These are phyloP conservation scores for Collybia mongolica DNA, from an alignment of 768 basidiomycete species.

Conservation along the genomic window DNA sequence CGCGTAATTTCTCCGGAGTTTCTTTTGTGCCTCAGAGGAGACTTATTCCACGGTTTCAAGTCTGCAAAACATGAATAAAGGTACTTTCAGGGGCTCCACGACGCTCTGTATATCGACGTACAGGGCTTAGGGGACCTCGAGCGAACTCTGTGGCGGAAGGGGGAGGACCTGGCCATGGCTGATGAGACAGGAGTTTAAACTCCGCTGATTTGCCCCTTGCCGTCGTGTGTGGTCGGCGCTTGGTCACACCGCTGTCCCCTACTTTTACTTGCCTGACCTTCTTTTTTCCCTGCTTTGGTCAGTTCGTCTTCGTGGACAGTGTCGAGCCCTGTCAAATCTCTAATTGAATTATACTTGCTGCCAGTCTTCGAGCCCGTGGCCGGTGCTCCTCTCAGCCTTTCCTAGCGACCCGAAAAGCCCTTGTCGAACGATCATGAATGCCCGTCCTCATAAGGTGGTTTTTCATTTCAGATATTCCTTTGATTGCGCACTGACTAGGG, in stretches of 20 bases:
- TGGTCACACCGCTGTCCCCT: constrained; percentile 13
- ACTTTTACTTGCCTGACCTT: constrained; percentile 19
- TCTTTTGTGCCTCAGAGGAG: background rate
- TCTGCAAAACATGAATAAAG: background rate
- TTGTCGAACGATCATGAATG: constrained; percentile 52
- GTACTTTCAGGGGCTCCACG: background rate
- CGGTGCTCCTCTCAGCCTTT: constrained; percentile 15
- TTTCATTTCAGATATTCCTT: constrained; percentile 7
- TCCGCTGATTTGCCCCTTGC: constrained; percentile 33
- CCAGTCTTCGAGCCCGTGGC: constrained; percentile 14
- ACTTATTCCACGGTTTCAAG: background rate
- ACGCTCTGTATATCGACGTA: background rate
- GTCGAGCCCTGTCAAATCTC: no score
- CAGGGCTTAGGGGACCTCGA: constrained; percentile 2
- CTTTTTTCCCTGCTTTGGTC: constrained; percentile 15
- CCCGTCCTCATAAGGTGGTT: constrained; percentile 69
- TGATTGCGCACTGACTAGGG: constrained; percentile 4
- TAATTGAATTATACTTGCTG: background rate
- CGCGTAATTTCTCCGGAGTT: background rate
- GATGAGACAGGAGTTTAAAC: constrained; percentile 31
- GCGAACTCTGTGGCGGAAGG: constrained; percentile 4
- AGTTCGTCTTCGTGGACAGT: background rate
- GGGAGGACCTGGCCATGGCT: constrained; percentile 8
- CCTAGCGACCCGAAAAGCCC: constrained; percentile 16
- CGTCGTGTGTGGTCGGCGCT: constrained; percentile 2